These are phyloP conservation scores for Podaxis pistillaris DNA, from an alignment of 768 basidiomycete genomes.

Conservation along the genomic window DNA sequence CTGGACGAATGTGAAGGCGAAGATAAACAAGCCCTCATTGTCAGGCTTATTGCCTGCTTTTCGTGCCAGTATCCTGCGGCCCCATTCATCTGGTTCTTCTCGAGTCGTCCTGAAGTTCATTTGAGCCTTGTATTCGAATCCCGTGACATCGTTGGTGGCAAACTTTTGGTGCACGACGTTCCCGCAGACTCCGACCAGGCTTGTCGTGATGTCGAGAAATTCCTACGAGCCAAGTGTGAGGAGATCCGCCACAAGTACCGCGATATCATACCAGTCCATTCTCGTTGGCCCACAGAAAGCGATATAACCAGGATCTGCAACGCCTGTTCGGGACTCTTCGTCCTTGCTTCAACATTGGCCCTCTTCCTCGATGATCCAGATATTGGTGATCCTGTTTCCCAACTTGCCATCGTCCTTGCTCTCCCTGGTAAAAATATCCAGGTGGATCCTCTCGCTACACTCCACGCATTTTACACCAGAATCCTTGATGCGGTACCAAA, in stretches of 20 bases:
- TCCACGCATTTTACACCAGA: not conserved
- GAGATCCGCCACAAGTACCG: not conserved
- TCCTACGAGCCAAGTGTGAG: not conserved
- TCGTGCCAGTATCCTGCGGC: no score
- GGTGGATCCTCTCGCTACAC: not conserved
- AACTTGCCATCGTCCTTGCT: not conserved
- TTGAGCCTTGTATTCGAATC: not conserved
- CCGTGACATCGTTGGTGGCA: no score
- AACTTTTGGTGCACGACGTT: not conserved
- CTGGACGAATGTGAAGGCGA: constrained; percentile 7
- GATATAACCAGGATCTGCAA: not conserved
- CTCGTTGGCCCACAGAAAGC: not conserved
- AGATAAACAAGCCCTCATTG: not conserved
- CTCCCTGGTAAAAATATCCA: not conserved
- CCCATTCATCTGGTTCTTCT: not conserved
- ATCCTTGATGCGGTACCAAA: not conserved
- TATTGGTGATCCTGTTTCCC: not conserved
- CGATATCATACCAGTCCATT: not conserved
- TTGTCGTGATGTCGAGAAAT: not conserved
- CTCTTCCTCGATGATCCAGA: not conserved
- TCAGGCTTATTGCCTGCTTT: not conserved
- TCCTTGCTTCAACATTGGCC: not conserved
- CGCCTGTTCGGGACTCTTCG: not conserved
- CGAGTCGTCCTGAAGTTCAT: constrained; percentile 5
- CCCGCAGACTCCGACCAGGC: not conserved